phyloP scores from a whole-genome alignment of 257 asterid genomes.

The Striga asiatica region DNA sequence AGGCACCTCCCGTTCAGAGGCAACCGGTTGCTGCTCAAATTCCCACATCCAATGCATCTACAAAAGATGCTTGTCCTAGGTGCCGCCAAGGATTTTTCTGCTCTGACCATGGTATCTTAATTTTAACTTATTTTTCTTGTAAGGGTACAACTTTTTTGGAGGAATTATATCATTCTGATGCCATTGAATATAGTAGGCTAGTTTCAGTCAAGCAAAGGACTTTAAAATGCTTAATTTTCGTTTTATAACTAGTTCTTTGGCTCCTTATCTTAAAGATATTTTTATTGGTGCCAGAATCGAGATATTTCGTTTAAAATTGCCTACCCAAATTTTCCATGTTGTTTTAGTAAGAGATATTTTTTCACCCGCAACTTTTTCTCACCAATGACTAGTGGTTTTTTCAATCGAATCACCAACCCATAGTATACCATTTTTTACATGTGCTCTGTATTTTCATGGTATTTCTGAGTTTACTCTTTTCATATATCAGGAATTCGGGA shows the following conservation, averaged over 20 bases:
- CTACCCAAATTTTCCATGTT: too few species aligned
- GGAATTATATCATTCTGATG: neutral
- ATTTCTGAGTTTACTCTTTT: neutral
- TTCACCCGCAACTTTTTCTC: neutral
- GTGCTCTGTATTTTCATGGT: neutral
- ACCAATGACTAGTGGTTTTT: too few species aligned
- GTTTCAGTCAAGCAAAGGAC: neutral
- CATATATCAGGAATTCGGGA: too few species aligned
- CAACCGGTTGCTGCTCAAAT: conserved; percentile 27
- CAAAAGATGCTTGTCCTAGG: conserved; percentile 55
- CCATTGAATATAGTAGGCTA: conserved; percentile 2
- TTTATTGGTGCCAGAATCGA: neutral
- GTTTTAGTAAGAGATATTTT: too few species aligned
- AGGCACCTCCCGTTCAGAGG: conserved; percentile 34
- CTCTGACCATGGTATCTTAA: conserved; percentile 42
- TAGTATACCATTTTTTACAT: too few species aligned
- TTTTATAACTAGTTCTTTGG: neutral
- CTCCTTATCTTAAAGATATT: neutral
- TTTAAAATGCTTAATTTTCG: neutral
- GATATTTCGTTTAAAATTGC: neutral
- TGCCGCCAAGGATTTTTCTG: conserved; percentile 96
- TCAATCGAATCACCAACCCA: too few species aligned
- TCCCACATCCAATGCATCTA: conserved; percentile 22
- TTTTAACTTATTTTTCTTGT: neutral
- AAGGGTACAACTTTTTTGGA: neutral